phyloP scores from a whole-genome alignment of 352 stramenopile genomes.

The Globisporangium megalacanthum region DNA sequence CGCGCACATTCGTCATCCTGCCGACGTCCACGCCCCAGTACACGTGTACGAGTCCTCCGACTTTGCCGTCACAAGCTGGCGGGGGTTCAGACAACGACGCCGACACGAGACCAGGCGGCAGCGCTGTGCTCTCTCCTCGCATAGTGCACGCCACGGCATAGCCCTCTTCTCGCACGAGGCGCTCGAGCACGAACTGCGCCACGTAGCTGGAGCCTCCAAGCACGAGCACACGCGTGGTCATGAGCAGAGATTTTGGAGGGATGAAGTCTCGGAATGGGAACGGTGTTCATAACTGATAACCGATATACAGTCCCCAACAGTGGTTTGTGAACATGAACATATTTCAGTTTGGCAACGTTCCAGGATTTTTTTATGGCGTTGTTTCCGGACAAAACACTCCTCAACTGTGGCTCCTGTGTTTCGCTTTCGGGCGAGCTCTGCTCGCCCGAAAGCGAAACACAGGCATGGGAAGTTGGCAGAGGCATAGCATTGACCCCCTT shows the following conservation, averaged over 20 bases:
- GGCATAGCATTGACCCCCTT: too few relatives aligned
- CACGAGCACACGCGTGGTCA: constrained; percentile 32
- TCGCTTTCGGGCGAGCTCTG: too few relatives aligned
- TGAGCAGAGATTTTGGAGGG: not conserved
- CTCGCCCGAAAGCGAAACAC: too few relatives aligned
- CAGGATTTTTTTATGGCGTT: too few relatives aligned
- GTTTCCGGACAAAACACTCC: too few relatives aligned
- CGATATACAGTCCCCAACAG: too few relatives aligned
- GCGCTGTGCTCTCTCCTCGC: constrained; percentile 8
- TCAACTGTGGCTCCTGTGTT: too few relatives aligned
- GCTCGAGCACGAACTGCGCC: constrained; percentile 51
- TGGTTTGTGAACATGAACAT: too few relatives aligned
- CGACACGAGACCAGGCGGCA: constrained; percentile 25
- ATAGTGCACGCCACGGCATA: constrained; percentile 35
- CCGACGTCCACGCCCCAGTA: constrained; percentile 39
- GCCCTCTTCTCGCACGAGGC: constrained; percentile 8
- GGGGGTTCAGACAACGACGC: not conserved
- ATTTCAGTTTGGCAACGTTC: too few relatives aligned
- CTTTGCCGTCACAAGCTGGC: not conserved
- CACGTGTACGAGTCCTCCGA: constrained; percentile 21
- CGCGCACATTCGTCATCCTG: constrained; percentile 19
- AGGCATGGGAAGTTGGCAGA: too few relatives aligned
- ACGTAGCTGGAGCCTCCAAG: constrained; percentile 61
- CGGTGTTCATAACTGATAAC: too few relatives aligned
- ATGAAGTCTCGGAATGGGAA: not conserved